phyloP scores from a whole-genome alignment of 257 asterid species.

The Nicotiana tomentosiformis region DNA sequence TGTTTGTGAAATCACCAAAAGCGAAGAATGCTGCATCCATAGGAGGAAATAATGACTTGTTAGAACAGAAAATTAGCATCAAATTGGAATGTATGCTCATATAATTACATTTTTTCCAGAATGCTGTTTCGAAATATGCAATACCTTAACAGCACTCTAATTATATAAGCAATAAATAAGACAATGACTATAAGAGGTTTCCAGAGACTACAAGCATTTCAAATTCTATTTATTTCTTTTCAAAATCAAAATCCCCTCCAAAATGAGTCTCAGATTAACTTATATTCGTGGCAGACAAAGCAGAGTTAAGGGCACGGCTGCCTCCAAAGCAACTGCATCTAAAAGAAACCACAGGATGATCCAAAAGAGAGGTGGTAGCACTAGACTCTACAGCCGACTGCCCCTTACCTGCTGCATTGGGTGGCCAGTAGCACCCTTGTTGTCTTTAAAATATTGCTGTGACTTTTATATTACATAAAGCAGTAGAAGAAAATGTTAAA shows the following conservation, averaged over 20 bases:
- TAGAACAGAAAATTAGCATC: not conserved
- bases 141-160: not conserved
- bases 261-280: not conserved
- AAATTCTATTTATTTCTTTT: not conserved
- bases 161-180: not conserved
- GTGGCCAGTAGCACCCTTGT: not conserved
- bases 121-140: not conserved
- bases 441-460: not conserved
- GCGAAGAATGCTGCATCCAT: slow-evolving; percentile 54
- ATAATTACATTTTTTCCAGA: not conserved
- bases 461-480: not conserved
- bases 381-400: not conserved
- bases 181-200: not conserved
- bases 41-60: not conserved
- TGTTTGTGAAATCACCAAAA: slow-evolving; percentile 53
- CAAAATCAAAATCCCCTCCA: not conserved
- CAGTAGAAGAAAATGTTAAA: not conserved
- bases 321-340: not conserved
- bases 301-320: not conserved
- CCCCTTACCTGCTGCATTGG: not conserved
- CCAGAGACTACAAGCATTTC: slow-evolving; percentile 1
- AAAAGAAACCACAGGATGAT: not conserved
- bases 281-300: not conserved
- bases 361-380: not conserved
- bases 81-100: not conserved